Evolutionary conservation across 2,329 filamentous ascomycete species (phyloP).

Genomic region (Beauveria pseudobassiana): DNA sequence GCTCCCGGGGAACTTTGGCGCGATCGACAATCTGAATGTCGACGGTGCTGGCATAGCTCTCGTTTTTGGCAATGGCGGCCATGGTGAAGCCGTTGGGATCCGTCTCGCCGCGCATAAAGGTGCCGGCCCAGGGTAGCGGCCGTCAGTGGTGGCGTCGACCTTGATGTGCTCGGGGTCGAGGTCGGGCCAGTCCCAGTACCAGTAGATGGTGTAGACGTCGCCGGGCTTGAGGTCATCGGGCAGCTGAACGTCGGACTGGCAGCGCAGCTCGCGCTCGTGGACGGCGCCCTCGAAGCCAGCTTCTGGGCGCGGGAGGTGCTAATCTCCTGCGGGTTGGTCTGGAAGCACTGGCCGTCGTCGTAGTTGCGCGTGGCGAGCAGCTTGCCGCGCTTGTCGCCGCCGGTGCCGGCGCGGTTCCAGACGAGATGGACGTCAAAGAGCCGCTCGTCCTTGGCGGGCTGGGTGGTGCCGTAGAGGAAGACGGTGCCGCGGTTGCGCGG

Average conservation of each 20-base stretch:
- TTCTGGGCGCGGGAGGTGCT: conserved; percentile 50
- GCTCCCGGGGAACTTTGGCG: background rate
- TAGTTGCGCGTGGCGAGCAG: conserved; percentile 74
- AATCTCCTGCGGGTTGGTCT: conserved; percentile 57
- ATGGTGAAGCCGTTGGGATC: conserved; percentile 29
- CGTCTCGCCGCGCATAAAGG: conserved; percentile 31
- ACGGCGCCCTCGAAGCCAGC: conserved; percentile 45
- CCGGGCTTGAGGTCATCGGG: conserved; percentile 57
- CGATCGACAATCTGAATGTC: conserved; percentile 30
- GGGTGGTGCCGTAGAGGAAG: conserved; percentile 63
- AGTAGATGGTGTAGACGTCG: conserved; percentile 74
- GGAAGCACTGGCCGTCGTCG: conserved; percentile 87
- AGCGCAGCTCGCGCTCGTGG: conserved; percentile 58
- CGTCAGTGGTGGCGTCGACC: conserved; percentile 29
- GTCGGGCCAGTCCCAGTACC: conserved; percentile 93
- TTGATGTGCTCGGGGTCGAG: conserved; percentile 37
- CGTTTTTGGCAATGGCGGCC: conserved; percentile 28
- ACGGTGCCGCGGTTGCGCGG: conserved; percentile 62
- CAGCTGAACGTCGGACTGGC: conserved; percentile 74
- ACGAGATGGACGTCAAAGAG: conserved; percentile 59
- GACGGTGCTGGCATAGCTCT: conserved; percentile 34
- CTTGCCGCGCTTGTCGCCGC: conserved; percentile 69
- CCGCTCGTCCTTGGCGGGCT: conserved; percentile 42
- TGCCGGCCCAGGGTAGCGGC: conserved; percentile 35
- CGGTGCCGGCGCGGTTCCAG: conserved; percentile 75